Evolutionary conservation across 208 protist genomes (phyloP).

Genomic region (Acanthamoeba castellanii): DNA sequence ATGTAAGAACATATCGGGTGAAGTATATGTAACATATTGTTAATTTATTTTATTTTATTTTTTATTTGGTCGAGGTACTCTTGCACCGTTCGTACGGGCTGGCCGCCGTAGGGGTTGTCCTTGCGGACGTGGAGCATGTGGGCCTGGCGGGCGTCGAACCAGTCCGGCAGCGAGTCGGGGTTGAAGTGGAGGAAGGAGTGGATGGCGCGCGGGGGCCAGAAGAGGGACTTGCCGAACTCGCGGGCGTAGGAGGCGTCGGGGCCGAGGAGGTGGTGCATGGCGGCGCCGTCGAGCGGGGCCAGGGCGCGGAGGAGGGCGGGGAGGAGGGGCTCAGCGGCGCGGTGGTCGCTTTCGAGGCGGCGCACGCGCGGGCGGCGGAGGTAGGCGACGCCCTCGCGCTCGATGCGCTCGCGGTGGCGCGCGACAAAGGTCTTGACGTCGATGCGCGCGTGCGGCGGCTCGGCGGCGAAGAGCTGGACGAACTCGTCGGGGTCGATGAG

Average conservation of each 20-base stretch:
- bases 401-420: background rate
- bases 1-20: too few species aligned
- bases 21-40: too few species aligned
- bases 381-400: background rate
- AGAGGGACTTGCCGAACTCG: constrained; percentile 20
- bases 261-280: background rate
- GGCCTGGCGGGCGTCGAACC: background rate
- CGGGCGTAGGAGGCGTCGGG: background rate
- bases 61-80: too few species aligned
- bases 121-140: constrained; percentile 21
- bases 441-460: background rate
- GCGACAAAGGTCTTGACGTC: constrained; percentile 24
- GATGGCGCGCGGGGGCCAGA: background rate
- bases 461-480: background rate
- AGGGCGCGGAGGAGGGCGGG: background rate
- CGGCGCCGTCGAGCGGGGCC: background rate
- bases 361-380: background rate
- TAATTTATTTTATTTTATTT: too few species aligned
- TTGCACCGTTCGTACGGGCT: too few species aligned
- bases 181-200: constrained; percentile 41
- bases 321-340: background rate
- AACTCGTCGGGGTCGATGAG: constrained; percentile 38
- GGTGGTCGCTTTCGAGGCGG: background rate
- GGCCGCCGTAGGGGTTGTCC: background rate
- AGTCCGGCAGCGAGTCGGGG: background rate